Conservation (phyloP, 805 yeast genomes). For the Komagataella mondaviorum region DNA sequence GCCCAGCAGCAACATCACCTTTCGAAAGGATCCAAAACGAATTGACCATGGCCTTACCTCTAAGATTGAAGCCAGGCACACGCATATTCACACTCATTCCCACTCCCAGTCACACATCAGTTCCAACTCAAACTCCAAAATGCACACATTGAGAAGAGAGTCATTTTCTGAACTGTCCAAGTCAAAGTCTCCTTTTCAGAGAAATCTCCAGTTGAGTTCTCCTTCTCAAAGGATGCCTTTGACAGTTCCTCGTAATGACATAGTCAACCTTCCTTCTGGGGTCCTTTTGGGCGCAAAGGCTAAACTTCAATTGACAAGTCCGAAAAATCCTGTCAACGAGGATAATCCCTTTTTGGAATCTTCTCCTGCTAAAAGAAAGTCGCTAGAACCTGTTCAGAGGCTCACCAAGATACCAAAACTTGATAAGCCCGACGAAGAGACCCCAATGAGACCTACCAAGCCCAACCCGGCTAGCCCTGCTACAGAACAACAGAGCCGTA, state of each 20-base stretch:
- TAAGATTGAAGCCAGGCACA: neutral
- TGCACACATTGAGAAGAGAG: neutral
- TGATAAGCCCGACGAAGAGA: constrained; percentile 1
- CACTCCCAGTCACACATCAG: neutral
- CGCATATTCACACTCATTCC: neutral
- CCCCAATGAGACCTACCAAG: constrained; percentile 17
- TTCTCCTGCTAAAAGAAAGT: neutral
- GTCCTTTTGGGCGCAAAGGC: neutral
- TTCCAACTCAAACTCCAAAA: neutral
- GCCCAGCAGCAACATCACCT: neutral
- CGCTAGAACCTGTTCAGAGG: neutral
- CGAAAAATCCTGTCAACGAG: neutral
- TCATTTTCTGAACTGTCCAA: constrained; percentile 2
- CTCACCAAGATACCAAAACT: neutral
- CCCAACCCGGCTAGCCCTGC: constrained; percentile 16
- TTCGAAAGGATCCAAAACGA: neutral
- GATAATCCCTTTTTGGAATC: neutral
- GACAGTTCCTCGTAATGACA: constrained; percentile 17
- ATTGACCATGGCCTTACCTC: neutral
- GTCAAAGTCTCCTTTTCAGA: neutral
- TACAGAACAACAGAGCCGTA: constrained; percentile 13
- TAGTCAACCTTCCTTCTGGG: neutral
- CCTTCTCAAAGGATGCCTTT: constrained; percentile 11
- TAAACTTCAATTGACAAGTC: neutral
- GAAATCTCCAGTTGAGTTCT: neutral